These are phyloP conservation scores for Mastigamoeba balamuthi DNA, from an alignment of 78 protist species.

Conservation along the genomic window DNA sequence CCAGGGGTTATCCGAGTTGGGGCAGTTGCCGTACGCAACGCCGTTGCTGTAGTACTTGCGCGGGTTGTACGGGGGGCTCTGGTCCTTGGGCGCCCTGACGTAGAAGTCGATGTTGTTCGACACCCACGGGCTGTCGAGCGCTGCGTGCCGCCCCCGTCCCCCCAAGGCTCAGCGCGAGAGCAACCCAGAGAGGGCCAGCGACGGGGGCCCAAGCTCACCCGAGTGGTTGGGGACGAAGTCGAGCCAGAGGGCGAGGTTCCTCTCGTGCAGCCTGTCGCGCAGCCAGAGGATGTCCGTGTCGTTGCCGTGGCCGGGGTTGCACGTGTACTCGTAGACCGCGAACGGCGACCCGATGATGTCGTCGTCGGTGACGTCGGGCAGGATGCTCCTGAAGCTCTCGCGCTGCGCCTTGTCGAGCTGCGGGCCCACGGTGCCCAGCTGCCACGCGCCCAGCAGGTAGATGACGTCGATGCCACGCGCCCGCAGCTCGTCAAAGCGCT, in stretches of 20 bases:
- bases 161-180: too few relatives aligned
- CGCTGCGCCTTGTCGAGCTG: not conserved
- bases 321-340: constrained; percentile 55
- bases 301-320: constrained; percentile 53
- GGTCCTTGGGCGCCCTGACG: constrained; percentile 37
- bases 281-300: constrained; percentile 23
- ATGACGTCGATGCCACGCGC: not conserved
- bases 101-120: constrained; percentile 20
- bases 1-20: constrained; percentile 44
- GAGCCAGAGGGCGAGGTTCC: constrained; percentile 57
- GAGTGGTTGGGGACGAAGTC: constrained; percentile 85
- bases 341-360: constrained; percentile 70
- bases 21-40: constrained; percentile 63
- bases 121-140: constrained; percentile 51
- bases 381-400: not conserved
- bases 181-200: not conserved
- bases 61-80: constrained; percentile 42
- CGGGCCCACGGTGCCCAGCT: not conserved
- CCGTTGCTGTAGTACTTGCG: constrained; percentile 46
- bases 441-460: not conserved
- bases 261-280: constrained; percentile 18
- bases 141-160: too few relatives aligned
- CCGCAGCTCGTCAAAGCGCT: not conserved
- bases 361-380: not conserved
- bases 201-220: not conserved